A percentile compares a stretch with the other conserved stretches of the same genome.
Conservation (phyloP, 2,329 filamentous ascomycete genomes). For the Leptographium lundbergii region DNA sequence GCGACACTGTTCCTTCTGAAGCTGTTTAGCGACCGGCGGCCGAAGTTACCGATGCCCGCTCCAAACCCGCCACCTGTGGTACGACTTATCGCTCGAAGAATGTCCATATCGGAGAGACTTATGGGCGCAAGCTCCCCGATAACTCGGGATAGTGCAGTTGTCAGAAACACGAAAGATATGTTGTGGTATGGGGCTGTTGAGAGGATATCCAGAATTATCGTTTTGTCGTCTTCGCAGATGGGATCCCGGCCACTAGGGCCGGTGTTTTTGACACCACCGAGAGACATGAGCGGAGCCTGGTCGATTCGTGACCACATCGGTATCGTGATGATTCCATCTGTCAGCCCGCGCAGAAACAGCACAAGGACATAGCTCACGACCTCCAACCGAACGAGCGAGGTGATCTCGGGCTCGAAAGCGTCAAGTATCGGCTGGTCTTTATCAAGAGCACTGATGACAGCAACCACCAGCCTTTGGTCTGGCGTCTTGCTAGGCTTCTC, state of each 20-base stretch:
- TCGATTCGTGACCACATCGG: conserved; percentile 60
- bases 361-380: conserved; percentile 59
- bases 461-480: conserved; percentile 2
- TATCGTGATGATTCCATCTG: conserved; percentile 65
- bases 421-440: conserved; percentile 49
- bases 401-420: conserved; percentile 48
- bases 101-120: conserved; percentile 23
- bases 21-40: conserved; percentile 30
- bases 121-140: conserved; percentile 34
- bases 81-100: conserved; percentile 14
- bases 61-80: conserved; percentile 1
- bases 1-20: conserved; percentile 8
- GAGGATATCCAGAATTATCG: conserved; percentile 57
- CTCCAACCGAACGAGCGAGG: conserved; percentile 60
- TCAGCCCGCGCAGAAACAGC: conserved; percentile 60
- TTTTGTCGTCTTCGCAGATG: conserved; percentile 31
- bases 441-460: conserved; percentile 57
- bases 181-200: conserved; percentile 63
- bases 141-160: conserved; percentile 54
- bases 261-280: conserved; percentile 19
- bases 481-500: conserved; percentile 11
- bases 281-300: conserved; percentile 23
- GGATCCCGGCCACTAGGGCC: conserved; percentile 7
- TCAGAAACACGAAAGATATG: conserved; percentile 80
- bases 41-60: conserved; percentile 11